Evolutionary conservation across 2,329 filamentous ascomycete species (phyloP).

Genomic region (Aspergillus novofumigatus): DNA sequence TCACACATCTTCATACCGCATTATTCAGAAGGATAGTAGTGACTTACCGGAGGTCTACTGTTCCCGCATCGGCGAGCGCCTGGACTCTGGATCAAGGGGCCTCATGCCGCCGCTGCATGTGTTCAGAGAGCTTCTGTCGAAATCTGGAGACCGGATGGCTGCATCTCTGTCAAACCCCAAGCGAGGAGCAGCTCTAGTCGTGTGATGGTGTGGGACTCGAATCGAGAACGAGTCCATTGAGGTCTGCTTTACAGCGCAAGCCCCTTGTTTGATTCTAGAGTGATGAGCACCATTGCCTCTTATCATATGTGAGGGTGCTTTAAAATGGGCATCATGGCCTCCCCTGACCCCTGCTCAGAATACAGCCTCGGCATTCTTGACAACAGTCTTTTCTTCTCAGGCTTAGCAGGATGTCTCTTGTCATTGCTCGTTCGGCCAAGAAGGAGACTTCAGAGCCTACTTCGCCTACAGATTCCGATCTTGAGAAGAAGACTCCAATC

Average conservation of each 20-base stretch:
- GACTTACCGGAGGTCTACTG: background rate
- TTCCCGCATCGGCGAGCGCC: slow-evolving; percentile 14
- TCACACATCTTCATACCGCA: background rate
- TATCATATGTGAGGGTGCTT: background rate
- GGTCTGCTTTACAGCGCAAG: background rate
- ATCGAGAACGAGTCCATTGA: background rate
- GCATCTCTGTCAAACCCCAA: background rate
- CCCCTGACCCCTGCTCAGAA: background rate
- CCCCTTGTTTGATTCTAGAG: background rate
- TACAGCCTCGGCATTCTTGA: background rate
- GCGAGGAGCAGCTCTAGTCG: background rate
- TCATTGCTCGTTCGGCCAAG: slow-evolving; percentile 8
- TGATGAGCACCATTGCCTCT: background rate
- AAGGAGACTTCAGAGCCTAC: background rate
- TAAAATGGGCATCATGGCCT: background rate
- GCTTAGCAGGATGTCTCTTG: slow-evolving; percentile 9
- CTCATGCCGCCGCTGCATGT: background rate
- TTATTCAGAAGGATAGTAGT: background rate
- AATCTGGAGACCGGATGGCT: background rate
- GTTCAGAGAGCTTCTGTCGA: background rate
- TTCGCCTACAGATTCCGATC: slow-evolving; percentile 3
- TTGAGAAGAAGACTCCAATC: slow-evolving; percentile 8
- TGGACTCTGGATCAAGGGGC: slow-evolving; percentile 3
- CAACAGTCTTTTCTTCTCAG: background rate
- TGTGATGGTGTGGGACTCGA: background rate